Percentiles rank a stretch among this genome's conserved stretches.
Conservation (phyloP, 371 early-diverging fungal species). For the Rhizopus delemar region DNA sequence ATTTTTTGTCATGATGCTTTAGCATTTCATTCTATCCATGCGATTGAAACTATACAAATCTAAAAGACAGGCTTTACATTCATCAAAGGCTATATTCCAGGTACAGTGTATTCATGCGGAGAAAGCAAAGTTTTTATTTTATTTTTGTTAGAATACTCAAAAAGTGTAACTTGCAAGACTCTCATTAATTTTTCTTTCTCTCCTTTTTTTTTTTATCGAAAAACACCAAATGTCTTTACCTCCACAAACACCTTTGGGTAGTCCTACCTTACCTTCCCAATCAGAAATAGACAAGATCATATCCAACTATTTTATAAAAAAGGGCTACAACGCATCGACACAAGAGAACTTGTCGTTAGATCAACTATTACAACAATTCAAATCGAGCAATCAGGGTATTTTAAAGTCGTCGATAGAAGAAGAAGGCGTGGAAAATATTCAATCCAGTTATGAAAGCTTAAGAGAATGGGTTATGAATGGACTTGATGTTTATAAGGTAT, state of each 20-base stretch:
- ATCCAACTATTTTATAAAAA: conserved; percentile 41
- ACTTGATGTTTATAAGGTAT: conserved; percentile 88
- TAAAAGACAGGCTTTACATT: too few species aligned
- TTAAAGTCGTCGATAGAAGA: conserved; percentile 62
- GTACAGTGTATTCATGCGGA: too few species aligned
- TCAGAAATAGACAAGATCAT: conserved; percentile 41
- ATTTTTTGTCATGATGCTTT: too few species aligned
- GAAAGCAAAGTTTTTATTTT: too few species aligned
- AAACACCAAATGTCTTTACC: conserved; percentile 16
- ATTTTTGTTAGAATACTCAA: too few species aligned
- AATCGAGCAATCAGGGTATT: conserved; percentile 29
- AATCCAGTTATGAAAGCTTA: conserved; percentile 75
- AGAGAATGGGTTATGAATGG: conserved; percentile 94
- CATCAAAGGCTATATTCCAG: too few species aligned
- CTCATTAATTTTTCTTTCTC: neutral
- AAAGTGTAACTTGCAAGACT: too few species aligned
- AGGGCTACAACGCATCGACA: conserved; percentile 40
- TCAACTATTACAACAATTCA: conserved; percentile 30
- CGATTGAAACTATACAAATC: too few species aligned
- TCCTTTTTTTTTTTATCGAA: neutral
- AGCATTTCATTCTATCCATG: too few species aligned
- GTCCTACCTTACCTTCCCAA: conserved; percentile 26
- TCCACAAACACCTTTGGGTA: conserved; percentile 15
- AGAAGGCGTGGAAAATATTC: conserved; percentile 81
- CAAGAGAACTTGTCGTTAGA: conserved; percentile 31